Conservation (phyloP, 345 rosid genomes). For the Gossypium rotundifolium region DNA sequence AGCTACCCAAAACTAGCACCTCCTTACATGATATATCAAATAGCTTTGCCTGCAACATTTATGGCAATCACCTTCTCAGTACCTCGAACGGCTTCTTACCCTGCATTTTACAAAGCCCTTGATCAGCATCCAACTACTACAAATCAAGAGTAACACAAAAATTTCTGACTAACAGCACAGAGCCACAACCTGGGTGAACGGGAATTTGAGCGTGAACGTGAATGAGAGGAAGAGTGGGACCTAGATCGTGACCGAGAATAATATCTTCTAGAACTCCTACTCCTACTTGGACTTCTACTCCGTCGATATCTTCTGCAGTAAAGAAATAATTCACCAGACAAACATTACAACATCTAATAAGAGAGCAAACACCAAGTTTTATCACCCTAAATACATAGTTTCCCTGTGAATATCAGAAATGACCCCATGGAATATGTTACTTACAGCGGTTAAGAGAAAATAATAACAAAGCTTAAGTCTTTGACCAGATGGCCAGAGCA, state of each 20-base stretch:
- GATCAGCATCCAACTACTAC: conserved; percentile 3
- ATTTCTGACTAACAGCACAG: neutral
- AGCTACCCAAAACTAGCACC: neutral
- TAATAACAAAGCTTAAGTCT: neutral
- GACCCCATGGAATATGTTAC: neutral
- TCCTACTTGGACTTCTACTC: conserved; percentile 49
- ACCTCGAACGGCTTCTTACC: conserved; percentile 64
- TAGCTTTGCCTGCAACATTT: neutral
- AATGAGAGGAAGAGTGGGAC: neutral
- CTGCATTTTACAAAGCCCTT: conserved; percentile 26
- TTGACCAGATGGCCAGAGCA: neutral
- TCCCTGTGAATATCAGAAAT: neutral
- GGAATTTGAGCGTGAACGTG: conserved; percentile 15
- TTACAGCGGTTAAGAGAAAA: neutral
- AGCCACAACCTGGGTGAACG: conserved; percentile 65
- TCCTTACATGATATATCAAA: neutral
- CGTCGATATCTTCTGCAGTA: conserved; percentile 3
- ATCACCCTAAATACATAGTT: neutral
- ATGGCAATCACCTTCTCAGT: conserved; percentile 21
- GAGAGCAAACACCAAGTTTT: neutral
- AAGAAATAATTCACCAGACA: neutral
- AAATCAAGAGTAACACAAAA: neutral
- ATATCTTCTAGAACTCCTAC: conserved; percentile 47
- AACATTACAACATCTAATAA: neutral
- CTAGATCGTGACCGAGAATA: conserved; percentile 20